phyloP scores from a whole-genome alignment of 768 basidiomycete species.

The Sporobolomyces pararoseus region DNA sequence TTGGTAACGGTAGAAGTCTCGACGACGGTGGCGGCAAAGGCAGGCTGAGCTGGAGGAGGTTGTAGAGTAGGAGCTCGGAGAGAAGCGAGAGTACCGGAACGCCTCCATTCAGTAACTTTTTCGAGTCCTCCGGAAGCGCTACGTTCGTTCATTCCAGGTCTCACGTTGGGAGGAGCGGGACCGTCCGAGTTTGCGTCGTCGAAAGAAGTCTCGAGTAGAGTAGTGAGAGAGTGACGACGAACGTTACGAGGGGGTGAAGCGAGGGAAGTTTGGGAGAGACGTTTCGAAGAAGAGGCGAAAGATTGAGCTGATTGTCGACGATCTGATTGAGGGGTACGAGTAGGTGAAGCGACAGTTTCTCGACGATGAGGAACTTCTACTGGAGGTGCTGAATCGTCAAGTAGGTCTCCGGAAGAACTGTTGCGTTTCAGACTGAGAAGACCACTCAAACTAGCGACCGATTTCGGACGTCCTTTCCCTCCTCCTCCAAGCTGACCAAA shows the following conservation, averaged over 20 bases:
- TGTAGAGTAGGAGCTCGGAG: not conserved
- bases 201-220: conserved; percentile 26
- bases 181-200: not conserved
- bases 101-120: conserved; percentile 17
- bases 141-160: not conserved
- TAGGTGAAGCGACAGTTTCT: not conserved
- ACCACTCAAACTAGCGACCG: conserved; percentile 7
- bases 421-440: conserved; percentile 7
- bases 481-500: not conserved
- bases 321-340: not conserved
- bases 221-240: conserved; percentile 34
- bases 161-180: not conserved
- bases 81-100: not conserved
- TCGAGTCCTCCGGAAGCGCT: not conserved
- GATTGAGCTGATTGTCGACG: not conserved
- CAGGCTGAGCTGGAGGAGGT: not conserved
- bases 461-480: conserved; percentile 4
- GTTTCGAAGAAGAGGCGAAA: not conserved
- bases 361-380: not conserved
- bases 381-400: not conserved
- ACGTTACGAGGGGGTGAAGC: not conserved
- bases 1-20: not conserved
- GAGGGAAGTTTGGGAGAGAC: not conserved
- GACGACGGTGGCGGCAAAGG: not conserved
- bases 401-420: not conserved